Conservation (phyloP, 331 rosid genomes). For the Pyracantha coccinea region DNA sequence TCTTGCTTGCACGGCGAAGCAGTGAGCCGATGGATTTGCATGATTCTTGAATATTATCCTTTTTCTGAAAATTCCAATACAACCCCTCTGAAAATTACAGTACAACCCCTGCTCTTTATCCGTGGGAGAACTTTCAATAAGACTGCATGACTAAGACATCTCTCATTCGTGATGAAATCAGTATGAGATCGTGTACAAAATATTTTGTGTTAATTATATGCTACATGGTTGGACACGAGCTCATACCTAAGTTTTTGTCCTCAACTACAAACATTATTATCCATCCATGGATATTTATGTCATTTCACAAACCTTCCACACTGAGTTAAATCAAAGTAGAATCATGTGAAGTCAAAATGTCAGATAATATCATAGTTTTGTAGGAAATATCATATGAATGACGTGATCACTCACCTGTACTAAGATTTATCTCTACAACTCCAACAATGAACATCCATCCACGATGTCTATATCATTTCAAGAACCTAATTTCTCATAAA, state of each 20-base stretch:
- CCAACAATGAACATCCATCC: neutral
- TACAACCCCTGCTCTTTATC: neutral
- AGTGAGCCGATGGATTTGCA: neutral
- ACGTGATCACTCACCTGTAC: too few relatives aligned
- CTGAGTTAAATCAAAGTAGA: neutral
- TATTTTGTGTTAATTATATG: neutral
- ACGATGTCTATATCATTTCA: neutral
- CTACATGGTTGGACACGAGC: too few relatives aligned
- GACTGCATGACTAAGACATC: neutral
- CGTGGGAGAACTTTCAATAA: neutral
- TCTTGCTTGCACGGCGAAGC: slow-evolving; percentile 78
- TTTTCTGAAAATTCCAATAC: neutral
- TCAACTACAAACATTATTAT: neutral
- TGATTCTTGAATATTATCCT: neutral
- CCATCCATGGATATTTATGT: neutral
- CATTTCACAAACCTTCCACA: neutral
- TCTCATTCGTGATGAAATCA: neutral
- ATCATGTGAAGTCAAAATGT: too few relatives aligned
- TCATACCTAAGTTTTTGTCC: too few relatives aligned
- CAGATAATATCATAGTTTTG: neutral
- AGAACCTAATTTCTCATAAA: neutral
- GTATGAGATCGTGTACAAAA: neutral
- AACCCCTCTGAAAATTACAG: neutral
- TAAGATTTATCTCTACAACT: neutral
- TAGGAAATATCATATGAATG: too few relatives aligned